phyloP scores from a whole-genome alignment of 2,329 filamentous ascomycete genomes.

The Fusarium nygamai region DNA sequence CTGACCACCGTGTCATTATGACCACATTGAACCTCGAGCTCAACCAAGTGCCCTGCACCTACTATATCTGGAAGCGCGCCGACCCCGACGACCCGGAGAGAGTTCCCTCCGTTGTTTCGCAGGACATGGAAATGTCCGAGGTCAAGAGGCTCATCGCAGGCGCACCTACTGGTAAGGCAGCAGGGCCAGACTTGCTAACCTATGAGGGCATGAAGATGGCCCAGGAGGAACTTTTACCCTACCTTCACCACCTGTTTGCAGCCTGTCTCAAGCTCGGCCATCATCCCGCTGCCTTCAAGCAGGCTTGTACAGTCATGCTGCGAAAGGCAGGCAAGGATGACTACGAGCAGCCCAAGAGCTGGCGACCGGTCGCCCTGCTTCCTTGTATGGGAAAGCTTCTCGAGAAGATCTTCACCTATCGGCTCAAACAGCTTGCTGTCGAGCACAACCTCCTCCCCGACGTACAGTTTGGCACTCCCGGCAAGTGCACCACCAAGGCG shows the following conservation, averaged over 20 bases:
- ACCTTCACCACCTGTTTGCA: not conserved
- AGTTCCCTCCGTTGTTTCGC: not conserved
- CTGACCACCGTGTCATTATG: not conserved
- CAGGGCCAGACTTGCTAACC: not conserved
- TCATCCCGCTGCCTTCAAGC: slow-evolving; percentile 10
- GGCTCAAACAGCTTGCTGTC: not conserved
- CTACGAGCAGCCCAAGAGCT: slow-evolving; percentile 9
- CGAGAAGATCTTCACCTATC: not conserved
- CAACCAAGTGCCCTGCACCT: not conserved
- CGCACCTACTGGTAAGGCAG: not conserved
- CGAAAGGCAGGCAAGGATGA: slow-evolving; percentile 3
- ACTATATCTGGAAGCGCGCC: not conserved
- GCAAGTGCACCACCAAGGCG: not conserved
- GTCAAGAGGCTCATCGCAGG: not conserved
- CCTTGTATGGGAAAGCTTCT: slow-evolving; percentile 1
- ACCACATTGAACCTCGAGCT: not conserved
- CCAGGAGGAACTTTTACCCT: not conserved
- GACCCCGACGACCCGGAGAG: not conserved
- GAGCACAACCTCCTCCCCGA: not conserved
- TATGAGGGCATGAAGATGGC: slow-evolving; percentile 8
- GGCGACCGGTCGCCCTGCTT: slow-evolving; percentile 11
- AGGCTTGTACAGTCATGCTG: not conserved
- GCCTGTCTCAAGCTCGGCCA: slow-evolving; percentile 3
- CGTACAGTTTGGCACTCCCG: not conserved
- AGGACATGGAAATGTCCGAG: not conserved